Base-by-base conservation (phyloP, 2,329 filamentous ascomycete genomes). In the Aspergillus ustus region DNA sequence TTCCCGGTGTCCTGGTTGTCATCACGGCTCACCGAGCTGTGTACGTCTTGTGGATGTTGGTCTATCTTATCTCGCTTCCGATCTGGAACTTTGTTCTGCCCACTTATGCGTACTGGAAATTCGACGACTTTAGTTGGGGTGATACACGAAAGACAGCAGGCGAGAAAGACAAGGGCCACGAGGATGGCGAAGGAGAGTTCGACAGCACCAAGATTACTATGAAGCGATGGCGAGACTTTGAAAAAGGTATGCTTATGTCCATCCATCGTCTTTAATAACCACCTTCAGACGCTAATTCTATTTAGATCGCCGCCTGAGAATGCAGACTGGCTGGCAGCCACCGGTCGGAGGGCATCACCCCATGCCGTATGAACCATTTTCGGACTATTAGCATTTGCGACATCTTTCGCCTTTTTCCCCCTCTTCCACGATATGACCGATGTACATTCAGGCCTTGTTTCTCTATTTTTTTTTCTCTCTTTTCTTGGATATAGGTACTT, bases 41-140 rank as follows among this genome's bases (percentile, higher is more conserved):
- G 0, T 99, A 99, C 73, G 89, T 99, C 46, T 79, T 91, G 48
- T 99, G 95, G 95, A 98, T 99, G 95, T 75, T 95, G 48, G 95
- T 98, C 77, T 99, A 99, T 77, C 87, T 99, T 19, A 57, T 93
- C 50, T 97, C 95, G 1, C 87, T 99, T 1, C 96, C 96, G 0
- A 86, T 99, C 61, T 99, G 95, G 95, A 99, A 99, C 79, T 97
- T 99, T 76, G 84, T 99, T 43, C 87, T 99, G 8, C 95, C 95
- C 0, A 87, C 87, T 7, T 99, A 99, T 75, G 91, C 95, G 3
- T 99, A 94, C 83, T 99, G 95, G 95, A 98, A 99, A 81, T 99
- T 99, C 76, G 95, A 99, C 76, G 95, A 99, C 82, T 99, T 99
- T 83, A 96, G 91, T 60, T 99, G 95, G 95, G 95, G 95, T 72